These are phyloP conservation scores for Penicillium sp. DNA, from an alignment of 2,329 filamentous ascomycete species.

Conservation along the genomic window DNA sequence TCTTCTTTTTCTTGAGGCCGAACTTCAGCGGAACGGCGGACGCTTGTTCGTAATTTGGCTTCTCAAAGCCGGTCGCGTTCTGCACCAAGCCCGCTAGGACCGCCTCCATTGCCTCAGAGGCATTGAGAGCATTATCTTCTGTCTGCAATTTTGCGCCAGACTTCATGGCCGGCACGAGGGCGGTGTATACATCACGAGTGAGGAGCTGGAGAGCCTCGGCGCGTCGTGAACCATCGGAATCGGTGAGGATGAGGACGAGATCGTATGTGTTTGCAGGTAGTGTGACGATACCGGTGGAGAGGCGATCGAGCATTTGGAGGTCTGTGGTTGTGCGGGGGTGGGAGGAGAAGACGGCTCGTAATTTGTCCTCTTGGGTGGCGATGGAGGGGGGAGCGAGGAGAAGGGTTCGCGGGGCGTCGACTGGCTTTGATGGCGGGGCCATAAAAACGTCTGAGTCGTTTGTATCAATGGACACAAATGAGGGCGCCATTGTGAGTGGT, in stretches of 20 bases:
- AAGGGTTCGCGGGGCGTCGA: conserved; percentile 60
- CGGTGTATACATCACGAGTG: conserved; percentile 65
- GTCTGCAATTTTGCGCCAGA: conserved; percentile 61
- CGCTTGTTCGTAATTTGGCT: conserved; percentile 63
- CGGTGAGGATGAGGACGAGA: conserved; percentile 77
- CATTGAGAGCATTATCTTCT: conserved; percentile 63
- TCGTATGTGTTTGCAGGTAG: conserved; percentile 80
- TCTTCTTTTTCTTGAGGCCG: conserved; percentile 60
- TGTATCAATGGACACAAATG: conserved; percentile 55
- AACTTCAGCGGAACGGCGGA: conserved; percentile 64
- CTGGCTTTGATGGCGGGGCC: conserved; percentile 27
- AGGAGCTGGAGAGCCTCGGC: conserved; percentile 66
- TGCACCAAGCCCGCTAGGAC: conserved; percentile 25
- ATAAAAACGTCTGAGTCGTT: conserved; percentile 54
- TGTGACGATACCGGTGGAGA: conserved; percentile 75
- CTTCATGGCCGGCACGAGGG: conserved; percentile 70
- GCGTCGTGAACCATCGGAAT: conserved; percentile 66
- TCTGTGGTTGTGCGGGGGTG: conserved; percentile 78
- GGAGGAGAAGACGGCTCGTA: conserved; percentile 68
- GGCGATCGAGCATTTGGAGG: conserved; percentile 95
- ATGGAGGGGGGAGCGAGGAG: conserved; percentile 89
- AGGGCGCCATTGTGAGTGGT: conserved; percentile 22
- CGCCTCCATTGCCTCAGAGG: conserved; percentile 34
- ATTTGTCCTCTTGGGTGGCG: conserved; percentile 76
- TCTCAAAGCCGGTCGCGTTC: conserved; percentile 62